These are phyloP conservation scores for Eucalyptus globulus DNA, from an alignment of 345 rosid species.

Conservation along the genomic window DNA sequence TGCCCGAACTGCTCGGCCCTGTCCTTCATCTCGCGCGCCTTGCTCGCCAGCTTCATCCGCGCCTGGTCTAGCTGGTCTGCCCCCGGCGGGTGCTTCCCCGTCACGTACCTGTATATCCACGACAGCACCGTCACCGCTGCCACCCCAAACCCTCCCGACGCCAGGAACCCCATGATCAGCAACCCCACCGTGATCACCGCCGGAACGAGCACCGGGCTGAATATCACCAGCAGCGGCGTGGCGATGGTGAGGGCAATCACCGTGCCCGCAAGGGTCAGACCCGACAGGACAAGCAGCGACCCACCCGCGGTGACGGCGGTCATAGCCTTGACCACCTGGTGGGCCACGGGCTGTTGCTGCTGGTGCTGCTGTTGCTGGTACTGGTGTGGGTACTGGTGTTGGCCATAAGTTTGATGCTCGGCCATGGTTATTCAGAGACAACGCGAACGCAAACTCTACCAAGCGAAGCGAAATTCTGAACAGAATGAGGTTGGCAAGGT, in stretches of 20 bases:
- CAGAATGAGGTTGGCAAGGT: not conserved
- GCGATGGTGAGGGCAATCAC: conserved; percentile 70
- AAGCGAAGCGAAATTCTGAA: not conserved
- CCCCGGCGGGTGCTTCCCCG: conserved; percentile 58
- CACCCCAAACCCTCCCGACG: conserved; percentile 79
- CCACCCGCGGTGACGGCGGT: conserved; percentile 82
- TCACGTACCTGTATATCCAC: conserved; percentile 89
- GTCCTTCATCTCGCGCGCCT: conserved; percentile 72
- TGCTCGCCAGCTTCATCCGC: conserved; percentile 45
- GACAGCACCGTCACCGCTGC: conserved; percentile 66
- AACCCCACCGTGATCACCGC: conserved; percentile 43
- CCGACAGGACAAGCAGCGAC: conserved; percentile 63
- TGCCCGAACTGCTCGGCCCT: conserved; percentile 53
- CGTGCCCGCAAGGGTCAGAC: conserved; percentile 54
- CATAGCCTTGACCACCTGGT: conserved; percentile 66
- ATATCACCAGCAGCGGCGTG: conserved; percentile 75
- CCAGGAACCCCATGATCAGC: conserved; percentile 46
- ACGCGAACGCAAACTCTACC: not conserved
- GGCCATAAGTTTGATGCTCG: conserved; percentile 1
- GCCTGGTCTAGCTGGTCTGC: conserved; percentile 62
- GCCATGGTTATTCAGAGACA: conserved; percentile 18
- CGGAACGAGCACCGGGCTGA: conserved; percentile 83
- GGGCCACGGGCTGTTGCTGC: conserved; percentile 20
- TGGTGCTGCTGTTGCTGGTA: not conserved
- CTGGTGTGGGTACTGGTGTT: not conserved